phyloP scores from a whole-genome alignment of 768 basidiomycete species.

The Lactarius trivialis region DNA sequence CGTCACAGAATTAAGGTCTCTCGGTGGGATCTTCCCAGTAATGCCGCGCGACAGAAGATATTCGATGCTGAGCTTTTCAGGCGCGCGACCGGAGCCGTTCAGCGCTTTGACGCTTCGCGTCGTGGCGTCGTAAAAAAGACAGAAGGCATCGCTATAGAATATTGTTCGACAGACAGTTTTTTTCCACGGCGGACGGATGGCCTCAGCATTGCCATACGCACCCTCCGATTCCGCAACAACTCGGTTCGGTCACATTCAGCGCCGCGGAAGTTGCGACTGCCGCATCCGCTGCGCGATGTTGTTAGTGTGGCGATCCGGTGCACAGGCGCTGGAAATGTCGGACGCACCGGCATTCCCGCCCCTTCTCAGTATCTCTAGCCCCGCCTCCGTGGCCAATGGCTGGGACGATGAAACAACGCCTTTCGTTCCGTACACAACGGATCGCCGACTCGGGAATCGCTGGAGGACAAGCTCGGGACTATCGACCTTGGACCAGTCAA shows the following conservation, averaged over 20 bases:
- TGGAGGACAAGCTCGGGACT: conserved; percentile 59
- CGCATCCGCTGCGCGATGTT: conserved; percentile 64
- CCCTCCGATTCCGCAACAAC: conserved; percentile 91
- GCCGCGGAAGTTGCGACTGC: conserved; percentile 92
- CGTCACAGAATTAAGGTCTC: conserved; percentile 86
- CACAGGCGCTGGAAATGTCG: background rate
- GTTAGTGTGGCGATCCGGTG: background rate
- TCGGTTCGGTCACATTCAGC: conserved; percentile 86
- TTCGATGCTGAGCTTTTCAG: conserved; percentile 70
- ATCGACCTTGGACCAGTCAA: conserved; percentile 59
- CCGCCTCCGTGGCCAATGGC: conserved; percentile 86
- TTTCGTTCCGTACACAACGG: conserved; percentile 54
- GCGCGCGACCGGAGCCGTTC: conserved; percentile 89
- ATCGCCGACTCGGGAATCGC: conserved; percentile 77
- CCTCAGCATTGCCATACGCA: conserved; percentile 29
- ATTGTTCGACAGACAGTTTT: background rate
- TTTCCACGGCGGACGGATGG: background rate
- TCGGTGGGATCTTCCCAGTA: conserved; percentile 65
- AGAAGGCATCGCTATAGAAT: conserved; percentile 70
- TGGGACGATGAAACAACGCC: conserved; percentile 84
- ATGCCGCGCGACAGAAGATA: conserved; percentile 66
- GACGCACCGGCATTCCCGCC: conserved; percentile 90
- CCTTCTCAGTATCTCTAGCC: conserved; percentile 82
- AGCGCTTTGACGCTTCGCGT: conserved; percentile 78
- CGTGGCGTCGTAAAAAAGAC: conserved; percentile 84